Evolutionary conservation across 2,329 filamentous ascomycete species (phyloP), one percentile per base, ranked within the genome.

Genomic region (Curvularia eragrostidis): DNA sequence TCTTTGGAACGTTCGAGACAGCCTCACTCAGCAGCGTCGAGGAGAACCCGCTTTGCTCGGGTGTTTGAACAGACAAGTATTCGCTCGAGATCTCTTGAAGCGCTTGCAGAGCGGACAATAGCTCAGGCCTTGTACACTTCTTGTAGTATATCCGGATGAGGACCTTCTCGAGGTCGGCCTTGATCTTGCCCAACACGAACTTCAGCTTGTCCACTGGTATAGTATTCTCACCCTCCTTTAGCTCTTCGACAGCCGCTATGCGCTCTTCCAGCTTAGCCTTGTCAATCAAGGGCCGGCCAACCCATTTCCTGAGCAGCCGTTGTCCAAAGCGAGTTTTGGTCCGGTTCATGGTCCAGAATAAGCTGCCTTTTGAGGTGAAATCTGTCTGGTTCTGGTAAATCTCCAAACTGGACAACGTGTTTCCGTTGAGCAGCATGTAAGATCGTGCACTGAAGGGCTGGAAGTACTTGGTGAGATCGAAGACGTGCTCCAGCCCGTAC

Each of bases 141-240:
- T 93, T 93, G 77, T 99, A 99, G 80, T 98, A 99, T 58, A 99
- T 96, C 43, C 95, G 87, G 69, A 98, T 93, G 44, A 99, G 82
- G 60, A 91, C 95, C 66, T 95, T 93, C 77, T 99, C 95, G 5
- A 99, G 85, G 72, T 99, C 95, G 5, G 85, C 87, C 72, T 85
- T 91, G 60, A 89, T 88, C 58, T 84, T 89, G 24, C 83, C 81
- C 1, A 99, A 83, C 9, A 98, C 79, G 19, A 81, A 83, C 62
- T 88, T 89, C 1, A 98, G 78, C 61, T 90, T 89, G 66, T 96
- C 91, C 3, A 93, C 87, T 18, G 85, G 83, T 8, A 83, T 77
- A 0, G 87, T 88, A 41, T 87, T 87, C 47, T 88, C 83, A 48
- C 87, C 85, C 44, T 89, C 83, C 28, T 90, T 85, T 15, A 99